phyloP scores from a whole-genome alignment of 176 grass and related monocot genomes.

The Secale cereale region DNA sequence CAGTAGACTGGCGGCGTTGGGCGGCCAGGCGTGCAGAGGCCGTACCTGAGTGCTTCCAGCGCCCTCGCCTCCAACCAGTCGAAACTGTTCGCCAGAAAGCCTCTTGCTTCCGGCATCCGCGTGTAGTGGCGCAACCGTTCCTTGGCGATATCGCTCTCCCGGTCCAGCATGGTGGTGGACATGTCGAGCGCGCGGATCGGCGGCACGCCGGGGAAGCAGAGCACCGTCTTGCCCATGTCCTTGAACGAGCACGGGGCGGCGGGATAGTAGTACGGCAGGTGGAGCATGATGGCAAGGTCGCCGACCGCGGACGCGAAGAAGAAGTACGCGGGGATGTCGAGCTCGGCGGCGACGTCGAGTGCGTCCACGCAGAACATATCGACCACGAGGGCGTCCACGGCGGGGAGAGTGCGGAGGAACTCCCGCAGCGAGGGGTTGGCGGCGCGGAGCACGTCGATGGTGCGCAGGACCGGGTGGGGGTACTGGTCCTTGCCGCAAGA shows the following conservation, averaged over 20 bases:
- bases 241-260: neutral
- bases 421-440: slow-evolving; percentile 18
- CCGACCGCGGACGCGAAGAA: slow-evolving; percentile 27
- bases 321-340: slow-evolving; percentile 28
- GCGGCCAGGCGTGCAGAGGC: neutral
- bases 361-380: slow-evolving; percentile 44
- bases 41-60: neutral
- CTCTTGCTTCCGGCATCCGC: neutral
- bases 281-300: slow-evolving; percentile 27
- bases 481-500: no score
- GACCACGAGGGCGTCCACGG: slow-evolving; percentile 25
- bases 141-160: neutral
- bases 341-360: slow-evolving; percentile 25
- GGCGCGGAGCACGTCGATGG: slow-evolving; percentile 17
- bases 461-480: neutral
- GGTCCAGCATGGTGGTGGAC: neutral
- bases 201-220: neutral
- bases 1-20: slow-evolving; percentile 1
- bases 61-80: neutral
- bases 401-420: neutral
- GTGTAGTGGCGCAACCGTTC: neutral
- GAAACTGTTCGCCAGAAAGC: neutral
- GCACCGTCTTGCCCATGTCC: neutral
- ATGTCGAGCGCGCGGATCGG: slow-evolving; percentile 2
- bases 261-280: neutral